Evolutionary conservation across 768 basidiomycete species (phyloP), one percentile per base, ranked within the genome.

Genomic region (Udeniomyces megalosporus): DNA sequence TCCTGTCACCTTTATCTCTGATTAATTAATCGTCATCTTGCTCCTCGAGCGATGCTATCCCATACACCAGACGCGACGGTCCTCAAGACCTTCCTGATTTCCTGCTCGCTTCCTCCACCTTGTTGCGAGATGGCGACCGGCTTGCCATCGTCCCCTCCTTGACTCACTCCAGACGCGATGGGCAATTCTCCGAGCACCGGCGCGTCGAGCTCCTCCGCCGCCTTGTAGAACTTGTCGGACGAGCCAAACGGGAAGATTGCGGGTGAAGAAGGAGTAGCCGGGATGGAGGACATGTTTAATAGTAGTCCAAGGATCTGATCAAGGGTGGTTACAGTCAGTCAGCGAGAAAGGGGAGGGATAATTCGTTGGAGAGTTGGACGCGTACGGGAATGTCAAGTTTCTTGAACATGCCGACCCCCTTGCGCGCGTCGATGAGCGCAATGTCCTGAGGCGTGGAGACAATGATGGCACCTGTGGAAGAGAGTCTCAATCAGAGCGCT

Each of bases 391-490:
- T 83, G 20, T 80, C 78, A 10, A 96, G 79, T 73, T 92, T 95
- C 58, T 81, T 81, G 70, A 96, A 84, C 88, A 93, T 93, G 8
- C 84, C 79, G 26, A 96, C 85, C 0, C 93, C 92, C 67, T 92
- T 92, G 64, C 87, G 80, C 1, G 90, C 90, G 71, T 97, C 93
- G 4, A 86, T 79, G 4, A 96, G 78, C 2, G 92, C 86, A 35
- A 97, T 86, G 68, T 93, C 86, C 72, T 99, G 93, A 0, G 93
- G 92, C 7, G 93, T 96, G 0, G 91, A 93, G 1, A 96, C 84
- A 61, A 99, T 88, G 2, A 99, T 84, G 0, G 88, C 82, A 12
- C 90, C 92, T 96, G 68, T 10, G 10, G 5, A 29, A 20, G 11
- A 10, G 29, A 32, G 31, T 50, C 28, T 48, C 17, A 34, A n/a